A percentile compares a stretch with the other conserved stretches of the same genome.
These are phyloP conservation scores for Xylaria polymorpha DNA, from an alignment of 2,329 filamentous ascomycete genomes.

Conservation along the genomic window DNA sequence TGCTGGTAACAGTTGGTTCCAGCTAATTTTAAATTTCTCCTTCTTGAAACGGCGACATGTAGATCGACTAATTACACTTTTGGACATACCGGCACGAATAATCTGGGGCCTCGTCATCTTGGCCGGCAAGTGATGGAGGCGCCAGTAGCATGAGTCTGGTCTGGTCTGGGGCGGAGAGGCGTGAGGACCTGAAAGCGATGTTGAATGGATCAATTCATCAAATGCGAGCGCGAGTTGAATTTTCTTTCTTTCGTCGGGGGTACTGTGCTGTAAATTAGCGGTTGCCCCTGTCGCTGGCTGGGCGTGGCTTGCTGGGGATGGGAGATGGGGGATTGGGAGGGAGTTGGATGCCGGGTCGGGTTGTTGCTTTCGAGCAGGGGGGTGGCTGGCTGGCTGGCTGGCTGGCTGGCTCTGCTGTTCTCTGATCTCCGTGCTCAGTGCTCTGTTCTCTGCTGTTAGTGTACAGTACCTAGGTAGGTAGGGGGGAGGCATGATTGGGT, in stretches of 20 bases:
- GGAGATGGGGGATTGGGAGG: constrained; percentile 6
- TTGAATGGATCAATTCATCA: constrained; percentile 37
- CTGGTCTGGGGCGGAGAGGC: constrained; percentile 33
- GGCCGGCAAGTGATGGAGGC: constrained; percentile 46
- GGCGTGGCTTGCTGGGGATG: not conserved
- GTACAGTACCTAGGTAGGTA: no score
- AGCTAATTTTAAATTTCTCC: constrained; percentile 42
- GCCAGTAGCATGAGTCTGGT: constrained; percentile 47
- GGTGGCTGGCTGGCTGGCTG: not conserved
- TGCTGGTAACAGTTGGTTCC: constrained; percentile 12
- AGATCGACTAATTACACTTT: constrained; percentile 35
- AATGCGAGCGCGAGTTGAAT: constrained; percentile 31
- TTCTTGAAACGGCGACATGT: constrained; percentile 28
- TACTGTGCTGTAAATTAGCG: constrained; percentile 21
- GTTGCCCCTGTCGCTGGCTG: constrained; percentile 32
- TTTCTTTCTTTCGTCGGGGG: constrained; percentile 25
- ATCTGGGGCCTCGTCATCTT: constrained; percentile 70
- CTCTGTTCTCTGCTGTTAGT: no score
- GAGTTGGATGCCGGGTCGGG: no score
- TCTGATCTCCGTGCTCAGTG: no score
- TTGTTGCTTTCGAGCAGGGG: no score
- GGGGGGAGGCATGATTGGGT: constrained; percentile 35
- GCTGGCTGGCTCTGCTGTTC: not conserved
- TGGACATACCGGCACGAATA: constrained; percentile 68
- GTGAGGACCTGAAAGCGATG: constrained; percentile 22